Percentiles rank a stretch among this genome's conserved stretches.
Evolutionary conservation across 75 land plant genomes (phyloP).

Genomic region (Isoetes taiwanensis): DNA sequence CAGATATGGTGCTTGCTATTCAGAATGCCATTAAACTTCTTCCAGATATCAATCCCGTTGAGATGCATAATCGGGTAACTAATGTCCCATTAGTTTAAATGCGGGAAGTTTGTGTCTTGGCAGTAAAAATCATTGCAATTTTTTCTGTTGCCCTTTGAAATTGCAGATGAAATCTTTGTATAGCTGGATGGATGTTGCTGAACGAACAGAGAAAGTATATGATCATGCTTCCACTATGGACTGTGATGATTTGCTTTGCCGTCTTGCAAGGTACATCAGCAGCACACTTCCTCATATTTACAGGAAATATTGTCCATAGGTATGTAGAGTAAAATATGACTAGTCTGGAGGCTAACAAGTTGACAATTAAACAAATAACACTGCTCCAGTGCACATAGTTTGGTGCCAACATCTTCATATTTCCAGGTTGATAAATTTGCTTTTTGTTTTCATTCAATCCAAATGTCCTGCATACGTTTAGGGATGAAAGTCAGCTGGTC

Average conservation of each 20-base stretch:
- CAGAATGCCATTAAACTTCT: slow-evolving; percentile 66
- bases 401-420: too few relatives aligned
- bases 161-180: slow-evolving; percentile 80
- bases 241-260: slow-evolving; percentile 44
- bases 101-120: background rate
- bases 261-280: slow-evolving; percentile 68
- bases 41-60: slow-evolving; percentile 78
- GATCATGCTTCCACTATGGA: slow-evolving; percentile 50
- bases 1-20: slow-evolving; percentile 72
- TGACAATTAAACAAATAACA: too few relatives aligned
- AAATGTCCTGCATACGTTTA: too few relatives aligned
- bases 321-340: too few relatives aligned
- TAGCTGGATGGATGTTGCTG: slow-evolving; percentile 98
- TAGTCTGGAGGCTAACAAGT: too few relatives aligned
- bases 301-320: too few relatives aligned
- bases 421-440: too few relatives aligned
- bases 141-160: background rate
- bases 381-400: too few relatives aligned
- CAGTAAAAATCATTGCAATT: too few relatives aligned
- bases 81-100: background rate
- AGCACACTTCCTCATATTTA: too few relatives aligned
- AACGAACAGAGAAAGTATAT: slow-evolving; percentile 83
- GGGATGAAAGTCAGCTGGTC: too few relatives aligned
- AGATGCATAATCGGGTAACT: slow-evolving; percentile 71
- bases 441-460: too few relatives aligned